phyloP scores from a whole-genome alignment of 2,329 filamentous ascomycete genomes.

The Plenodomus tracheiphilus region DNA sequence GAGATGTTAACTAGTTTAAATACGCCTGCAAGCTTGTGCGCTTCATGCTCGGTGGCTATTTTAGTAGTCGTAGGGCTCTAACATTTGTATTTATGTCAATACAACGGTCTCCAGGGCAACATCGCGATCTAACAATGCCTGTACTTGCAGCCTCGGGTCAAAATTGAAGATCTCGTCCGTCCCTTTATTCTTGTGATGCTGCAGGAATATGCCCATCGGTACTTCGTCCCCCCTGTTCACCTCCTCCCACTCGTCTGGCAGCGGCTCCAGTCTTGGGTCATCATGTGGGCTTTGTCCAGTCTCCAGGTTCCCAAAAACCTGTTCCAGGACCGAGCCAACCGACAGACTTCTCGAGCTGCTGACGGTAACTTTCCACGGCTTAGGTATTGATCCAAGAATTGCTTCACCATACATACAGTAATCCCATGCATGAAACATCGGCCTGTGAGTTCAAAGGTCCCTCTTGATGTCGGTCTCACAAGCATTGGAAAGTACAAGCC shows the following conservation, averaged over 20 bases:
- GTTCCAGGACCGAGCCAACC: not conserved
- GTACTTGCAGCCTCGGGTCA: not conserved
- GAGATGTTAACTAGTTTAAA: no score
- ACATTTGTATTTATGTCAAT: no score
- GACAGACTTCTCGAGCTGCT: no score
- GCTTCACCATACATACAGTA: no score
- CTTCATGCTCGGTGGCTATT: no score
- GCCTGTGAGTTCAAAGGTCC: no score
- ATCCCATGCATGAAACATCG: no score
- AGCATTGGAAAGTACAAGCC: no score
- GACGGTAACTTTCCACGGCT: not conserved
- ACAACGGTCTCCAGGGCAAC: not conserved
- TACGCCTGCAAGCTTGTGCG: no score
- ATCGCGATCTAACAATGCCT: not conserved
- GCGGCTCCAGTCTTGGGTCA: not conserved
- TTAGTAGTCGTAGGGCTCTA: no score
- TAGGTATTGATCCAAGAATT: not conserved
- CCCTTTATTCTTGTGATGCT: not conserved
- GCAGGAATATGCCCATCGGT: not conserved
- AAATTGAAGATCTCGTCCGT: not conserved
- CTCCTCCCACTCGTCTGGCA: not conserved
- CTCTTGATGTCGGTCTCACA: no score
- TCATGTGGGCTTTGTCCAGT: not conserved
- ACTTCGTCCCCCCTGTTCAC: not conserved
- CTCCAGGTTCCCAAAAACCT: not conserved